phyloP scores from a whole-genome alignment of 169 alveolate genomes.

The Theileria annulata region DNA sequence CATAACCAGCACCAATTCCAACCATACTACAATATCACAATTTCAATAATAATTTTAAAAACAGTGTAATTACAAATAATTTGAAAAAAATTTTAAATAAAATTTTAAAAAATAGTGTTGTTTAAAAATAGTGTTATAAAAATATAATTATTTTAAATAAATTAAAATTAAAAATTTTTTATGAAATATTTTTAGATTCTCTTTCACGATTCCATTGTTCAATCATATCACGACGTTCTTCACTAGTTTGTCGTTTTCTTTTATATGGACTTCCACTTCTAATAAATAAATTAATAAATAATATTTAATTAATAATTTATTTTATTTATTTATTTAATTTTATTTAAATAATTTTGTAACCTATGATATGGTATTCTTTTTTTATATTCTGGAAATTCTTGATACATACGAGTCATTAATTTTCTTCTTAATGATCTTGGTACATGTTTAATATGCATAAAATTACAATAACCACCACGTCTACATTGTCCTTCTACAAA shows the following conservation, averaged over 20 bases:
- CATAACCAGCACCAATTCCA: constrained; percentile 89
- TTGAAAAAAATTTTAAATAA: too few species aligned
- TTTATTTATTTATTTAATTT: neutral
- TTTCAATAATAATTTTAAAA: too few species aligned
- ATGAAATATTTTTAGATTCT: constrained; percentile 47
- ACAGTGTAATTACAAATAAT: too few species aligned
- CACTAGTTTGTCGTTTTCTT: constrained; percentile 83
- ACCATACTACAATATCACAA: too few species aligned
- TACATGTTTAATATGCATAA: constrained; percentile 98
- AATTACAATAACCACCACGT: constrained; percentile 98
- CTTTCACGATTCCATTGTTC: constrained; percentile 89
- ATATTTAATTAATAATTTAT: neutral
- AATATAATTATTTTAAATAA: constrained; percentile 7
- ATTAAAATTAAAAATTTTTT: constrained; percentile 3
- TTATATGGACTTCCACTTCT: constrained; percentile 48
- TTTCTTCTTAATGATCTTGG: constrained; percentile 91
- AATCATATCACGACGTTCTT: constrained; percentile 91
- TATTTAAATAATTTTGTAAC: too few species aligned
- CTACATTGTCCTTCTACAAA: constrained; percentile 97
- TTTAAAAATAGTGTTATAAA: constrained; percentile 1
- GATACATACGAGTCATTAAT: constrained; percentile 94
- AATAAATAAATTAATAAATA: neutral
- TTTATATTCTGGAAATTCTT: constrained; percentile 95
- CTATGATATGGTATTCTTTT: constrained; percentile 56
- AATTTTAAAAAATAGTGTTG: constrained; percentile 20